phyloP scores from a whole-genome alignment of 1,139 yeast species.

The Kodamaea ohmeri region DNA sequence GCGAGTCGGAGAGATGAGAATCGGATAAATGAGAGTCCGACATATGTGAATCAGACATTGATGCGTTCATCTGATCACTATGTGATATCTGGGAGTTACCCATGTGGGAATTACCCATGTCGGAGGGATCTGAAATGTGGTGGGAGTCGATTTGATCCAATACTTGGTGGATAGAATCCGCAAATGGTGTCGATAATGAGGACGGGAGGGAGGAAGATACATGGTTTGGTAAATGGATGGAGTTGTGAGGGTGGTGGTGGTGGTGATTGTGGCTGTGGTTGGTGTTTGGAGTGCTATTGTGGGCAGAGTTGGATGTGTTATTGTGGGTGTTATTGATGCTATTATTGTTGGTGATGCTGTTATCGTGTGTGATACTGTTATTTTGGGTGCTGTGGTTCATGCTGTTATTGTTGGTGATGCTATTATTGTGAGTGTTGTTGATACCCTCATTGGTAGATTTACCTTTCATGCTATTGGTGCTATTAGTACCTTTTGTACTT shows the following conservation, averaged over 20 bases:
- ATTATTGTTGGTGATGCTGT: neutral
- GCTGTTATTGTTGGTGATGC: neutral
- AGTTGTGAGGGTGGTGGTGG: constrained; percentile 2
- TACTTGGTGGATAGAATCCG: too few species aligned
- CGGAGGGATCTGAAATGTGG: too few species aligned
- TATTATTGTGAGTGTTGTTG: neutral
- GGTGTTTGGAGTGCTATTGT: neutral
- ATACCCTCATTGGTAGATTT: neutral
- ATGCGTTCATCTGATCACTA: too few species aligned
- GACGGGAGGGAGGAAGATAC: too few species aligned
- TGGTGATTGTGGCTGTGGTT: neutral
- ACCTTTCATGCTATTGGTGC: neutral
- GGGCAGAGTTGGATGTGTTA: neutral
- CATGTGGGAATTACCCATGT: too few species aligned
- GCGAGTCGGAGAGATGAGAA: too few species aligned
- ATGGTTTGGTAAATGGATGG: too few species aligned
- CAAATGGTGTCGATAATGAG: too few species aligned
- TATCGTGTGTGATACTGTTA: neutral
- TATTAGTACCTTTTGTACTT: neutral
- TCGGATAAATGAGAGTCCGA: too few species aligned
- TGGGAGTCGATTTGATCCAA: too few species aligned
- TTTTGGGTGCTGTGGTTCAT: neutral
- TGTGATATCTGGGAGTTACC: too few species aligned
- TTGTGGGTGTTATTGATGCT: neutral
- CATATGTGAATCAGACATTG: too few species aligned